Percentiles rank a stretch among this genome's conserved stretches.
Conservation (phyloP, 306 rosid genomes). For the Elaeagnus macrophylla region DNA sequence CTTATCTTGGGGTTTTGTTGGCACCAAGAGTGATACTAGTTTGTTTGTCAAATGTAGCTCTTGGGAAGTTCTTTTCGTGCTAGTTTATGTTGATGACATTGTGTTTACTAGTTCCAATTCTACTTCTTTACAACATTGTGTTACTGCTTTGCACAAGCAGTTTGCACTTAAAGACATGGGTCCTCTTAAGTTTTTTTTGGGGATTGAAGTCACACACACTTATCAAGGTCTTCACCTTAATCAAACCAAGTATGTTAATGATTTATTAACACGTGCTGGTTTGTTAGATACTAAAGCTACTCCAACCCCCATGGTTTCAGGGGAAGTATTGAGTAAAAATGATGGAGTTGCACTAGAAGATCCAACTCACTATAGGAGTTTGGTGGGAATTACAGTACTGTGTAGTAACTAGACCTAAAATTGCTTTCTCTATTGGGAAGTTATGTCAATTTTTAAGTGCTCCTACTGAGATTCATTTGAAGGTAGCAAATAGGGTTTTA, state of each 20-base stretch:
- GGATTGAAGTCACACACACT: not conserved
- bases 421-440: not conserved
- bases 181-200: not conserved
- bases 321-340: not conserved
- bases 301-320: not conserved
- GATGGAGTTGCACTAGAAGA: not conserved
- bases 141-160: too few species aligned
- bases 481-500: not conserved
- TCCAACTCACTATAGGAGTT: not conserved
- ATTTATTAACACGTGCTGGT: not conserved
- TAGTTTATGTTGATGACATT: too few species aligned
- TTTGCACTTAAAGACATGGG: not conserved
- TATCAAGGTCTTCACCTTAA: not conserved
- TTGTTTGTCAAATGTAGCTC: too few species aligned
- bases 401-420: not conserved
- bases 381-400: not conserved
- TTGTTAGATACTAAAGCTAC: not conserved
- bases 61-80: too few species aligned
- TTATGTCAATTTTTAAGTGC: not conserved
- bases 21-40: too few species aligned
- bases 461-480: not conserved
- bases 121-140: too few species aligned
- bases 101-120: too few species aligned
- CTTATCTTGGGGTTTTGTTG: too few species aligned
- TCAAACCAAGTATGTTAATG: not conserved